These are phyloP conservation scores for Tylopilus intermedius DNA, from an alignment of 768 basidiomycete genomes.

Conservation along the genomic window DNA sequence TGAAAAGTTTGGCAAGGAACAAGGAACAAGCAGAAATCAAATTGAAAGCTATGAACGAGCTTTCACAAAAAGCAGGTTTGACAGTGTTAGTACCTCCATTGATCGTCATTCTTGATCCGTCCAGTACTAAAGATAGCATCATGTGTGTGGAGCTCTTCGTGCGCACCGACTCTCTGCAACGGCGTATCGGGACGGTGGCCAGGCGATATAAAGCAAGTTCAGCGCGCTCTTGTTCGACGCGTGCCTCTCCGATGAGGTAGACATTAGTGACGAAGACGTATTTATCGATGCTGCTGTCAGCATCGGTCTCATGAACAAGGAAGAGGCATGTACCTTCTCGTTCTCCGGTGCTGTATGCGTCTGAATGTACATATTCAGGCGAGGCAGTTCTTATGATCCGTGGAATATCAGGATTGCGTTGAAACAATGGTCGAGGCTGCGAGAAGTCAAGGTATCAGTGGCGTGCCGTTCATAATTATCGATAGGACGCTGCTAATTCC, in stretches of 20 bases:
- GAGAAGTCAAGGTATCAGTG: slow-evolving; percentile 38
- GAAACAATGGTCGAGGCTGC: slow-evolving; percentile 36
- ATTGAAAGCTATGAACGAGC: slow-evolving; percentile 19
- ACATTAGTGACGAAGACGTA: slow-evolving; percentile 32
- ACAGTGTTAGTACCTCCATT: slow-evolving; percentile 17
- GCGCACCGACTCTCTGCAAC: slow-evolving; percentile 42
- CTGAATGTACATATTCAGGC: slow-evolving; percentile 23
- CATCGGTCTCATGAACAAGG: slow-evolving; percentile 32
- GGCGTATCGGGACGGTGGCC: slow-evolving; percentile 36
- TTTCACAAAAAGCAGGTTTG: slow-evolving; percentile 23
- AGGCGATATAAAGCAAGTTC: slow-evolving; percentile 38
- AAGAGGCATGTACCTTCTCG: slow-evolving; percentile 27
- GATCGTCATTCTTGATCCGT: background rate
- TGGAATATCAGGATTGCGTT: slow-evolving; percentile 36
- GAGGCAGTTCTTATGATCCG: slow-evolving; percentile 34
- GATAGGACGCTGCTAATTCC: too few relatives aligned
- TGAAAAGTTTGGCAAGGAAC: slow-evolving; percentile 18
- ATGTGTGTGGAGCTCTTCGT: slow-evolving; percentile 33
- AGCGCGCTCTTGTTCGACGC: slow-evolving; percentile 36
- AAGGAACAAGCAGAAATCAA: slow-evolving; percentile 23
- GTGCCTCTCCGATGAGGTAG: slow-evolving; percentile 33
- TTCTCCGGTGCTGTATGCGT: background rate
- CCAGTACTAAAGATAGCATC: slow-evolving; percentile 34
- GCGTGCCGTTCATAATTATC: slow-evolving; percentile 39
- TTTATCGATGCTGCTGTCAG: slow-evolving; percentile 34